Percentiles rank a stretch among this genome's conserved stretches.
Evolutionary conservation across 148 eudicot species (phyloP).

Genomic region (Rhododendron vialii): DNA sequence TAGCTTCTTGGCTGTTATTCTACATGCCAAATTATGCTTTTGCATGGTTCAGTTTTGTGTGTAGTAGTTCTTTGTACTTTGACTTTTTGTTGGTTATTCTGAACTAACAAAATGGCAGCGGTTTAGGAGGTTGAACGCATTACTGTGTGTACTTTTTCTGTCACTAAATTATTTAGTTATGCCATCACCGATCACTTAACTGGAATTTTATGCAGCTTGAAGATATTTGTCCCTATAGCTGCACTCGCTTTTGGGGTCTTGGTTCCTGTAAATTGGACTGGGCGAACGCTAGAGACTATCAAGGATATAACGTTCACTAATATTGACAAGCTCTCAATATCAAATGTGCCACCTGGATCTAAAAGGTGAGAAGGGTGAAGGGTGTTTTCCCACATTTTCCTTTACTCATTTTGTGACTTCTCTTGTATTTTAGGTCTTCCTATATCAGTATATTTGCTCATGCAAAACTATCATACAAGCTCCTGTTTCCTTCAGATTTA

Average conservation of each 20-base stretch:
- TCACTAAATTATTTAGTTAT: neutral
- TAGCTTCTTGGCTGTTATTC: neutral
- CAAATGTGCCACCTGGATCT: constrained; percentile 77
- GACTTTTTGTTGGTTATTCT: neutral
- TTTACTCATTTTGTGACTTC: neutral
- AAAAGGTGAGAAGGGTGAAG: constrained; percentile 52
- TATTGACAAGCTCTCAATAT: constrained; percentile 92
- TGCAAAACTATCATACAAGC: neutral
- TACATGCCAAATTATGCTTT: neutral
- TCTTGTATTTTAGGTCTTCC: neutral
- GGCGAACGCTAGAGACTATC: constrained; percentile 42
- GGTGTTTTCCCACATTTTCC: neutral
- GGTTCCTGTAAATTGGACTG: constrained; percentile 92
- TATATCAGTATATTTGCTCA: neutral
- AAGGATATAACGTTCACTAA: constrained; percentile 59
- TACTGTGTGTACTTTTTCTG: neutral
- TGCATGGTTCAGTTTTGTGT: neutral
- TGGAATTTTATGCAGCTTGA: constrained; percentile 61
- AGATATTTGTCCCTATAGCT: constrained; percentile 90
- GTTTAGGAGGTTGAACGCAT: neutral
- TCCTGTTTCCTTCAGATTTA: neutral
- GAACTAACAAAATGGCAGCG: neutral
- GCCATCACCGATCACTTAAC: neutral
- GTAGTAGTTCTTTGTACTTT: neutral
- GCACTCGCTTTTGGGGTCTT: constrained; percentile 70